Evolutionary conservation across 2,329 filamentous ascomycete species (phyloP), one percentile per base, ranked within the genome.

Genomic region (Capronia americana): DNA sequence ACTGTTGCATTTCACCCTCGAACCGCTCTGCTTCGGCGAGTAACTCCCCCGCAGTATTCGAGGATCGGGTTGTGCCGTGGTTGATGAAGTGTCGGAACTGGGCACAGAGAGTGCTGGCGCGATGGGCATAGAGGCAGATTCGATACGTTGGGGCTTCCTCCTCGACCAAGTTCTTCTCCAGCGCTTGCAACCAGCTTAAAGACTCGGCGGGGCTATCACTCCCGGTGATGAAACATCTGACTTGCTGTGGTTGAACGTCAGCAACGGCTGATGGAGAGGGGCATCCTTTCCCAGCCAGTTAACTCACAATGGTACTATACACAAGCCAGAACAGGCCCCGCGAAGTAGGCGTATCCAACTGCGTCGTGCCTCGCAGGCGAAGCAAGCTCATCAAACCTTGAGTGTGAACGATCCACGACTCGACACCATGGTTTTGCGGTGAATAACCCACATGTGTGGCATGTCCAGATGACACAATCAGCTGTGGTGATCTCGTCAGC

Each of bases 301-400:
- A 66, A 66, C 66, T 64, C 46, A 69, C 67, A 14, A 67, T 59
- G 4, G 67, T 51, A 24, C 44, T 62, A n/a, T 63, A 63, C 7
- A 66, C 26, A n/a, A 71, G 17, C 62, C 64, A 71, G 41, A 71
- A 71, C 24, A 71, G 23, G 38, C 61, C 63, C 12, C 69, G 62
- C 20, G 38, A 50, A 23, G 48, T 26, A 3, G 57, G 24, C 12
- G 51, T 58, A 1, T 51, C 23, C 34, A 71, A 63, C 20, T 63
- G 61, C n/a, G 41, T 38, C 8, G 59, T 63, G 20, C 64, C 64
- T 24, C 69, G 34, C 5, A 71, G 46, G 44, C 60, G 62, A n/a
- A 71, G 63, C 44, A 71, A 57, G 10, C 56, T 61, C 11, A 65
- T 38, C 34, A 71, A 32, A 11, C 69, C 69, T 28, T 69, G 55